These are phyloP conservation scores for Hydnomerulius pinastri DNA, from an alignment of 768 basidiomycete species.

Conservation along the genomic window DNA sequence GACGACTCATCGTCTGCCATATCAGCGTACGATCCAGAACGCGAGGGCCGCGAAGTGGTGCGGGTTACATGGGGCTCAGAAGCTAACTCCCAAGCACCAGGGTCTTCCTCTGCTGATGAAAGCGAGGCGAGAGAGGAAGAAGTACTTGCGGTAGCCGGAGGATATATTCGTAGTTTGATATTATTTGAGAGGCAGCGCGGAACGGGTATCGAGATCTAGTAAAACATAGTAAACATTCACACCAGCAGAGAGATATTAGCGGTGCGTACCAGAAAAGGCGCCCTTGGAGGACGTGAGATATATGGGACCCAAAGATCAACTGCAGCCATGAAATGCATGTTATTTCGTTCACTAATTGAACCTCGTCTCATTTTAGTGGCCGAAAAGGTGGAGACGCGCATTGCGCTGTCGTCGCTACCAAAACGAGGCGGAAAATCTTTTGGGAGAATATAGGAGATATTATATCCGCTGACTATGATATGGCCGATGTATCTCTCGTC, in stretches of 20 bases:
- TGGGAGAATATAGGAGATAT: conserved; percentile 75
- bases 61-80: conserved; percentile 78
- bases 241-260: not conserved
- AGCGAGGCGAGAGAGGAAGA: conserved; percentile 70
- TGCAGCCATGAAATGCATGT: conserved; percentile 77
- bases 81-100: conserved; percentile 69
- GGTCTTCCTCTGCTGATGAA: conserved; percentile 74
- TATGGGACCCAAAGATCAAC: conserved; percentile 78
- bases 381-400: conserved; percentile 25
- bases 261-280: conserved; percentile 67
- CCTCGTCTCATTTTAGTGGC: conserved; percentile 44
- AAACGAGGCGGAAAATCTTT: conserved; percentile 55
- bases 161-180: conserved; percentile 73
- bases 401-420: conserved; percentile 19
- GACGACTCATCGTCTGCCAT: conserved; percentile 85
- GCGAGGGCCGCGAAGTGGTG: conserved; percentile 47
- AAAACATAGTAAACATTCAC: conserved; percentile 12
- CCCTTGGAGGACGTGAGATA: conserved; percentile 62
- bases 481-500: conserved; percentile 73
- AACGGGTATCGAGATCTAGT: conserved; percentile 72
- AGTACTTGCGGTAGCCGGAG: conserved; percentile 52
- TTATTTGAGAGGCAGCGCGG: conserved; percentile 79
- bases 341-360: conserved; percentile 57
- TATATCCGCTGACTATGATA: conserved; percentile 75
- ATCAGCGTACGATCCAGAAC: conserved; percentile 62